Percentiles rank a stretch among this genome's conserved stretches.
phyloP scores from a whole-genome alignment of 352 stramenopile genomes.

The Thraustochytrium sp. region DNA sequence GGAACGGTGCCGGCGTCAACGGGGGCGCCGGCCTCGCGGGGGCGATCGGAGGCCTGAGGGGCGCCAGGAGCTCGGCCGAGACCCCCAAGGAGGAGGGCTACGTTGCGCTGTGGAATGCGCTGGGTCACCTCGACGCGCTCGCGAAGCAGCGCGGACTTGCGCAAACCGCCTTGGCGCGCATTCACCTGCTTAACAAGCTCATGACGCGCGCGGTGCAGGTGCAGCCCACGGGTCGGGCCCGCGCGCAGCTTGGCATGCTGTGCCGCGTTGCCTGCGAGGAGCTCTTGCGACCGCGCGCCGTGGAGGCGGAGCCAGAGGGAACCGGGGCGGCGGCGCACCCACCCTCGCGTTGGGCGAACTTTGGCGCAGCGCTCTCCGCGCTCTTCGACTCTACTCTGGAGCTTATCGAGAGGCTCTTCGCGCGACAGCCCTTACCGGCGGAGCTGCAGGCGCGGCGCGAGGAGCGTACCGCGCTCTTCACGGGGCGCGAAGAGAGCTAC shows the following conservation, averaged over 20 bases:
- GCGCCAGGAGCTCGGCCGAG: not conserved
- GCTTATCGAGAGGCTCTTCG: not conserved
- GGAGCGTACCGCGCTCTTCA: not conserved
- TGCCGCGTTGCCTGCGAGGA: not conserved
- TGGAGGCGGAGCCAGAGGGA: too few species aligned
- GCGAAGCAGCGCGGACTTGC: not conserved
- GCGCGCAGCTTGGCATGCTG: not conserved
- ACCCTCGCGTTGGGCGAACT: too few species aligned
- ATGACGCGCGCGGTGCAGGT: not conserved
- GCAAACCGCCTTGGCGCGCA: not conserved
- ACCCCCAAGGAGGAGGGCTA: not conserved
- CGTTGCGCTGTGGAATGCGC: not conserved
- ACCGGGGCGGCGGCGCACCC: too few species aligned
- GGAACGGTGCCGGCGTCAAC: too few species aligned
- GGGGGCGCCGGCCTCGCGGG: too few species aligned
- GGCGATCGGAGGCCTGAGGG: too few species aligned
- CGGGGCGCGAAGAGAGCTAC: not conserved
- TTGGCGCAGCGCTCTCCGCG: not conserved
- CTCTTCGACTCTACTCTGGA: not conserved
- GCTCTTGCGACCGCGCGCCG: not conserved
- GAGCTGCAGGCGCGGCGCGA: not conserved
- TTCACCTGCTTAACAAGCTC: constrained; percentile 10
- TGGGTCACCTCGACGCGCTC: not conserved
- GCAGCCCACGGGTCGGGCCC: not conserved
- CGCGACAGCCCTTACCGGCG: not conserved